Base-by-base conservation (phyloP, 108 stramenopile genomes). In the Nannochloropsis salina region DNA sequence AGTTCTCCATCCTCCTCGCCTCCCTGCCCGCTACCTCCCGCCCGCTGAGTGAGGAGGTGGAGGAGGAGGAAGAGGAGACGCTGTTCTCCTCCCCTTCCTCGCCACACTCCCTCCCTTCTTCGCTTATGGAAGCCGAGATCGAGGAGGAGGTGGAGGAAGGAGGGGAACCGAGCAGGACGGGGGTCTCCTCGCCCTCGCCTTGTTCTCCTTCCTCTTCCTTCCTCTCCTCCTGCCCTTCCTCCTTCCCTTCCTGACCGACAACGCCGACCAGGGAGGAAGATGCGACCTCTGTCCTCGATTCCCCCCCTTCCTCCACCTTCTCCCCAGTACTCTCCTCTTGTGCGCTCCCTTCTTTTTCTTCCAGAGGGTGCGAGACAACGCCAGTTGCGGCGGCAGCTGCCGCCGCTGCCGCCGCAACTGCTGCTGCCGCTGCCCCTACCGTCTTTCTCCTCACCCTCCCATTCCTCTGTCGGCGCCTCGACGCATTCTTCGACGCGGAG, bases 111-210 rank as follows among this genome's bases (percentile, higher is more conserved):
- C 61, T n/a, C 61, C n/a, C 61, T n/a, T 74, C 61, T 2, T n/a
- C 61, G 6, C n/a, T 74, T n/a, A 74, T 3, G 61, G 61, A 74
- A n/a, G 61, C n/a, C 15, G 61, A 74, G 61, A n/a, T n/a, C 20
- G 61, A 74, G 61, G 61, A 74, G 20, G 61, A 74, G 61, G 61
- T 74, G 61, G 61, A 74, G 61, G 61, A 74, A n/a, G 61, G 61
- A 74, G 61, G 61, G 61, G 61, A 74, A n/a, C 61, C 15, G 6
- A n/a, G 15, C 61, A 74, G n/a, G 6, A 74, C 5, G 3, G 61
- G 61, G 2, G 61, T 74, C 20, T 74, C 61, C 6, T 74, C 61
- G 4, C 61, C 61, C n/a, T 74, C 61, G 20, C n/a, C n/a, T n/a
- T n/a, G 20, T 74, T 74, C 2, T n/a, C n/a, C 47, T 15, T 12